phyloP scores from a whole-genome alignment of 1,284 basidiomycete genomes.

The Entoloma clypeatum region DNA sequence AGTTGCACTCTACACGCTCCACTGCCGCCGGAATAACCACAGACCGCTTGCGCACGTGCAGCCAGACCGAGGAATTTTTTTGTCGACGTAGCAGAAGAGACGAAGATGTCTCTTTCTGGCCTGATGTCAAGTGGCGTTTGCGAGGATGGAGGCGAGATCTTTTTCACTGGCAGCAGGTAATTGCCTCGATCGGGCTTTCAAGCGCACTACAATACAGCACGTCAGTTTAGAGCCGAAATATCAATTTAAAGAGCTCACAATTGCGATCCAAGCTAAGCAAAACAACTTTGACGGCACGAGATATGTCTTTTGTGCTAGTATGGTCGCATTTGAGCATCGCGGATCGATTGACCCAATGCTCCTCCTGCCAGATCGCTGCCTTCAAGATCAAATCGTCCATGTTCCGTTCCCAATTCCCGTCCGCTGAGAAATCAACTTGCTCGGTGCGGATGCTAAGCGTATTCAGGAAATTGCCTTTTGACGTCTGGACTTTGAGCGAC shows the following conservation, averaged over 20 bases:
- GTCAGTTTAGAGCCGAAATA: conserved; percentile 18
- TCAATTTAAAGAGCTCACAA: conserved; percentile 44
- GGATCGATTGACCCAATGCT: conserved; percentile 88
- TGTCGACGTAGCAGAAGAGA: not conserved
- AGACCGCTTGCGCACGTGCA: too few species aligned
- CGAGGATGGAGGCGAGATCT: conserved; percentile 65
- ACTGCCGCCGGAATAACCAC: too few species aligned
- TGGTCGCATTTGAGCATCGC: conserved; percentile 51
- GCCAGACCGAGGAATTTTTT: not conserved
- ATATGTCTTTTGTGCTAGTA: conserved; percentile 30
- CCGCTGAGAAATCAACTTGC: conserved; percentile 68
- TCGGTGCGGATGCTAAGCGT: conserved; percentile 85
- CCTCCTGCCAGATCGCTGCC: conserved; percentile 88
- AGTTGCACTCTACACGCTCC: too few species aligned
- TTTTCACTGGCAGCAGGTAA: conserved; percentile 74
- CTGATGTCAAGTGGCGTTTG: conserved; percentile 34
- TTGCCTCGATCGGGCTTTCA: conserved; percentile 81
- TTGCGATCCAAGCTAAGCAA: conserved; percentile 91
- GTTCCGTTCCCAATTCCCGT: conserved; percentile 59
- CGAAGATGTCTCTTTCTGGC: not conserved
- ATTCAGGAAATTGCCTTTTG: conserved; percentile 88
- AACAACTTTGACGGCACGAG: conserved; percentile 74
- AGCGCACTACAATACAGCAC: conserved; percentile 50
- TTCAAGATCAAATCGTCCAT: conserved; percentile 96
- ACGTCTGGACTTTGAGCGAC: conserved; percentile 92